These are phyloP conservation scores for Colletotrichum sp. DNA, from an alignment of 2,329 filamentous ascomycete genomes.

Conservation along the genomic window DNA sequence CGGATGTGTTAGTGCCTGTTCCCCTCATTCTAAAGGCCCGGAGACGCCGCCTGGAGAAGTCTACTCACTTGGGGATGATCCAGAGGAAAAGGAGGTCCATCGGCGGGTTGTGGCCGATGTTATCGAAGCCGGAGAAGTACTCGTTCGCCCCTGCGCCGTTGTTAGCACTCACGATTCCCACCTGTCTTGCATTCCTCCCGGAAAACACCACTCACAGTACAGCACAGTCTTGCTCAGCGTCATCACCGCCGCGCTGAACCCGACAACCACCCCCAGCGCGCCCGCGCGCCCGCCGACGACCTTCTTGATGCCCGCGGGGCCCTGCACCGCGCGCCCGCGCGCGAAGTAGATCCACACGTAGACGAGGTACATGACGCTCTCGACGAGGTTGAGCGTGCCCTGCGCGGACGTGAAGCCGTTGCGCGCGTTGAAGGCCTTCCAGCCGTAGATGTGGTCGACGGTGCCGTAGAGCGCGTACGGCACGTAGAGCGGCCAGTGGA, in stretches of 20 bases:
- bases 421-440: constrained; percentile 68
- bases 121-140: constrained; percentile 59
- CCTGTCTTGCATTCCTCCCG: not conserved
- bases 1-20: not conserved
- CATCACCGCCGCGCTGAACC: constrained; percentile 62
- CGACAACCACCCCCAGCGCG: constrained; percentile 50
- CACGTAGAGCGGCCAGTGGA: constrained; percentile 75
- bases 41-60: too few species aligned
- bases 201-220: constrained; percentile 54
- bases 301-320: constrained; percentile 28
- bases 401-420: constrained; percentile 84
- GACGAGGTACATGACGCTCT: constrained; percentile 67
- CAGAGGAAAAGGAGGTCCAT: constrained; percentile 54
- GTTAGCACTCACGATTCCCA: not conserved
- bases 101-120: constrained; percentile 61
- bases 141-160: constrained; percentile 55
- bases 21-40: not conserved
- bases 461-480: constrained; percentile 83
- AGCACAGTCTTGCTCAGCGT: constrained; percentile 67
- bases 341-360: constrained; percentile 52
- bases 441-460: constrained; percentile 84
- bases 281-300: constrained; percentile 47
- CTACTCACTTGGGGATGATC: constrained; percentile 63
- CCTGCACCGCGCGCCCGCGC: constrained; percentile 25
- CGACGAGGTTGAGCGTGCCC: constrained; percentile 69